phyloP scores from a whole-genome alignment of 108 stramenopile species.

The Mayamaea pseudoterrestris region DNA sequence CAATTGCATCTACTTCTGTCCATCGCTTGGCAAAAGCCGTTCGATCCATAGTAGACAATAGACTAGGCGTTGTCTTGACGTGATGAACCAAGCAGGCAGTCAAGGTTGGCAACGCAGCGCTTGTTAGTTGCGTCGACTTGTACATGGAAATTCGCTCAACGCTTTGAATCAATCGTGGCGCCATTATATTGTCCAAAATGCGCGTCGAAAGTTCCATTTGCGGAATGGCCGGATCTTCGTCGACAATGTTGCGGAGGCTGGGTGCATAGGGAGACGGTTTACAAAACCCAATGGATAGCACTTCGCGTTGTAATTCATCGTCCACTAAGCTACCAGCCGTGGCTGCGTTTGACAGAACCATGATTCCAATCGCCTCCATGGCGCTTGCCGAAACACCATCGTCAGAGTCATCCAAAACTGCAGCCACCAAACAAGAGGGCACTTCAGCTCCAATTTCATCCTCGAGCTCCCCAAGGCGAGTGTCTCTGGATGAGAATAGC shows the following conservation, averaged over 20 bases:
- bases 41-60: conserved; percentile 16
- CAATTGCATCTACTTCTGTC: conserved; percentile 17
- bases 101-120: conserved; percentile 33
- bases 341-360: conserved; percentile 23
- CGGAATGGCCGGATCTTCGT: conserved; percentile 26
- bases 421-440: conserved; percentile 36
- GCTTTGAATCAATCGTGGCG: conserved; percentile 39
- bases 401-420: conserved; percentile 48
- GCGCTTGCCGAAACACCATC: conserved; percentile 59
- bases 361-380: conserved; percentile 41
- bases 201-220: conserved; percentile 40
- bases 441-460: conserved; percentile 55
- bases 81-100: conserved; percentile 42
- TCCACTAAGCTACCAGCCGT: conserved; percentile 21
- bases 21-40: conserved; percentile 33
- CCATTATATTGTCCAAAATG: conserved; percentile 37
- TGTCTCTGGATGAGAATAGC: conserved; percentile 22
- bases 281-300: conserved; percentile 5
- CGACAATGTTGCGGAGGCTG: conserved; percentile 16
- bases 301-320: conserved; percentile 24
- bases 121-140: conserved; percentile 14
- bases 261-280: conserved; percentile 18
- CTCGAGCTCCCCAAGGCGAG: conserved; percentile 29
- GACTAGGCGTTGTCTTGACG: conserved; percentile 26
- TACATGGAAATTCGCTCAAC: conserved; percentile 33